These are phyloP conservation scores for Polyplosphaeria fusca DNA, from an alignment of 495 filamentous ascomycete species.

Conservation along the genomic window DNA sequence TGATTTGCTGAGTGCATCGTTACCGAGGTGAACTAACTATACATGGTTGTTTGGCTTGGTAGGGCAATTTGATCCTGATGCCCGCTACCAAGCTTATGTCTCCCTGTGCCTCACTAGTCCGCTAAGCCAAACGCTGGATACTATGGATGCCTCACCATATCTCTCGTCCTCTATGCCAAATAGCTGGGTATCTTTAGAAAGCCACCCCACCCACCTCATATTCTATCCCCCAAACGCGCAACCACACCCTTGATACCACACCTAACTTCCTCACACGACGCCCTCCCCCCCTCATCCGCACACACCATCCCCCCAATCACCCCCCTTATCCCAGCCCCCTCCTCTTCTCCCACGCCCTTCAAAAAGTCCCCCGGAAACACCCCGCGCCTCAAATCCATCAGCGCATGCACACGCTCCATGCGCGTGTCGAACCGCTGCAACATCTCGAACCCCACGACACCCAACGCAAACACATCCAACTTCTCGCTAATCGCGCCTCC, in stretches of 20 bases:
- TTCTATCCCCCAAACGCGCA: no score
- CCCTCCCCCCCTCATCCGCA: slow-evolving; percentile 10
- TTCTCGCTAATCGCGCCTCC: slow-evolving; percentile 25
- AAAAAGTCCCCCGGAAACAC: slow-evolving; percentile 21
- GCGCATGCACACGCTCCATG: slow-evolving; percentile 24
- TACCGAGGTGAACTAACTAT: no score
- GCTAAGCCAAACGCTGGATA: no score
- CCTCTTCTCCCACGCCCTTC: background rate
- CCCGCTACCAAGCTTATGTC: no score
- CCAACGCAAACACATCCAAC: slow-evolving; percentile 45
- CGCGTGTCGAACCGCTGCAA: slow-evolving; percentile 38
- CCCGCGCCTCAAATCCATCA: slow-evolving; percentile 6
- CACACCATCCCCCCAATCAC: slow-evolving; percentile 23
- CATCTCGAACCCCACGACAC: slow-evolving; percentile 44
- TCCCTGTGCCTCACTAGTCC: no score
- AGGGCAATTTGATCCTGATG: no score
- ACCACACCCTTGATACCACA: slow-evolving; percentile 1
- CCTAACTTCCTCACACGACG: slow-evolving; percentile 21
- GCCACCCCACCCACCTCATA: no score
- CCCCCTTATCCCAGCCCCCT: background rate
- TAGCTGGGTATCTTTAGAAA: no score
- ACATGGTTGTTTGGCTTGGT: no score
- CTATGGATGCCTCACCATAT: no score
- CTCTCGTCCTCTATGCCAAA: no score
- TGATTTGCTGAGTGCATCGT: no score